Base-by-base conservation (phyloP, 169 alveolate genomes). In the Plasmodium gaboni region DNA sequence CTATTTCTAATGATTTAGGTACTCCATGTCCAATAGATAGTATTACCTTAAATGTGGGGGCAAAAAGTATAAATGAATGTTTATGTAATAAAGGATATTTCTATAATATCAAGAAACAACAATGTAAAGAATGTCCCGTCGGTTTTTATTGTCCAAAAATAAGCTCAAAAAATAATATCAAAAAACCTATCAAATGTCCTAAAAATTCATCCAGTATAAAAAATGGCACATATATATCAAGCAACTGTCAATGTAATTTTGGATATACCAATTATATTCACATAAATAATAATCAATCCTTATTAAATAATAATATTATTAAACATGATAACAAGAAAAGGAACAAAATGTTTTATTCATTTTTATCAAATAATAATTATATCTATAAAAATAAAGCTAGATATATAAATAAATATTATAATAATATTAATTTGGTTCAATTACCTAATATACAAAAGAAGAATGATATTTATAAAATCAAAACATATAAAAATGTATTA, bases 111-210 rank as follows among this genome's bases (percentile, higher is more conserved):
- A 51, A 28, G 10, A 22, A 28, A 46, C 17, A 68, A 13, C 51
- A 24, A 13, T 93, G 94, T 67, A 78, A 89, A 68, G 87, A 85
- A 15, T 95, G 97, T 68, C 97, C 96, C 0, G 67, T 73, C n/a
- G 97, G 97, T 0, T 70, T 63, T 24, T 95, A 93, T 71, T 95
- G 97, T 28, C 85, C 88, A n/a, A 96, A 96, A 26, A 92, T 89
- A 38, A 69, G 50, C 38, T 48, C 55, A 24, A 44, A 80, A 22
- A 76, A 44, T 51, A 65, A 76, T 26, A 88, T 78, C 48, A 42
- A 53, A n/a, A 83, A 15, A 19, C 95, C 96, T 19, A 73, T 67
- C 71, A 76, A 73, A 59, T 93, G 96, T 74, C 95, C 93, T 2
- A 15, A 24, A 13, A 92, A 93, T 68, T 85, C 95, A 9, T 10